phyloP scores from a whole-genome alignment of 176 grass and related monocot species.

The Musa troglodytarum region DNA sequence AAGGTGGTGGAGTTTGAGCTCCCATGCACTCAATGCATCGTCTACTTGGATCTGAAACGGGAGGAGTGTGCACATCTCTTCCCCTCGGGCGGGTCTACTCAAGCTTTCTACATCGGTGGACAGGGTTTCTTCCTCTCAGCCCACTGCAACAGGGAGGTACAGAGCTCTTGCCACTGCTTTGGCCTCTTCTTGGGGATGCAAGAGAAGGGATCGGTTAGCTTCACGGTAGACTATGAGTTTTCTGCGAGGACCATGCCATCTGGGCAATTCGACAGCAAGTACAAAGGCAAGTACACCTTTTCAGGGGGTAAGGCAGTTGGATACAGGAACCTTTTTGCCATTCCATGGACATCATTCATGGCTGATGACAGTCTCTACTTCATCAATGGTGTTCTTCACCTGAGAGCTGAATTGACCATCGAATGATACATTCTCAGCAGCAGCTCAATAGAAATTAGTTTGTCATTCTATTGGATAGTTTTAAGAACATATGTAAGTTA shows the following conservation, averaged over 20 bases:
- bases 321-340: slow-evolving; percentile 61
- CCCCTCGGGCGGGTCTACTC: slow-evolving; percentile 48
- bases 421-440: slow-evolving; percentile 41
- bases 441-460: not conserved
- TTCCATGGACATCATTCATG: slow-evolving; percentile 65
- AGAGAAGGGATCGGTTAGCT: slow-evolving; percentile 83
- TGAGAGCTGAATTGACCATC: slow-evolving; percentile 71
- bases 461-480: no score
- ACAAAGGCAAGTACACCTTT: slow-evolving; percentile 80
- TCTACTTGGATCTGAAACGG: slow-evolving; percentile 68
- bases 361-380: slow-evolving; percentile 72
- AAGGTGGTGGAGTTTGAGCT: slow-evolving; percentile 77
- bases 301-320: slow-evolving; percentile 75
- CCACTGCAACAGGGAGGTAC: slow-evolving; percentile 50
- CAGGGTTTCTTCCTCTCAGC: slow-evolving; percentile 68
- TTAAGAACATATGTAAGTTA: no score
- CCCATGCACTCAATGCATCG: slow-evolving; percentile 61
- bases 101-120: slow-evolving; percentile 64
- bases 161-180: slow-evolving; percentile 46
- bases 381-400: slow-evolving; percentile 55
- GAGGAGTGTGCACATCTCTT: slow-evolving; percentile 61
- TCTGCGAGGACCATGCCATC: slow-evolving; percentile 45
- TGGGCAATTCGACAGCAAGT: slow-evolving; percentile 59
- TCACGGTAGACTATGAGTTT: slow-evolving; percentile 68
- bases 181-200: slow-evolving; percentile 90